Conservation (phyloP, 768 basidiomycete species). For the Suillus discolor region DNA sequence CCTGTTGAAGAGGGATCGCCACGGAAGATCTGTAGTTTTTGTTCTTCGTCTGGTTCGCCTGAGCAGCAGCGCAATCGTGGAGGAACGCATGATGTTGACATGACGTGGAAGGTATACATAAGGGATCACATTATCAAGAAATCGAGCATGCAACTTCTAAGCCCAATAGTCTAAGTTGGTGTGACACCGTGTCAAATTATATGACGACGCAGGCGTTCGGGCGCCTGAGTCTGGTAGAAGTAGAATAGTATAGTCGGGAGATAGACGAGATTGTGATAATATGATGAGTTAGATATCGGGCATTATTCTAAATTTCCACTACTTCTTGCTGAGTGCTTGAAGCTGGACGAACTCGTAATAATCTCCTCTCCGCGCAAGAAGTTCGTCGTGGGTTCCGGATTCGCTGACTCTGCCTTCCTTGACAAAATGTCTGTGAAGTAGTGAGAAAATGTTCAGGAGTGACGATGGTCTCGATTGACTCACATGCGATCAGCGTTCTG, state of each 20-base stretch:
- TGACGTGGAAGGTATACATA: too few species aligned
- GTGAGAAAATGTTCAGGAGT: not conserved
- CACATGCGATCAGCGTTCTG: constrained; percentile 90
- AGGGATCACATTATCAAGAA: too few species aligned
- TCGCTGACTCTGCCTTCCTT: constrained; percentile 86
- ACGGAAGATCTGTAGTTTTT: too few species aligned
- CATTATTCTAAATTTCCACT: not conserved
- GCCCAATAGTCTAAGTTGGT: not conserved
- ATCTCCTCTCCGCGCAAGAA: constrained; percentile 62
- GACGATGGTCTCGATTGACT: constrained; percentile 23
- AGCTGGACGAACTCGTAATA: constrained; percentile 90
- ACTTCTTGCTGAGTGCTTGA: constrained; percentile 63
- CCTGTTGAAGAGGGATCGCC: constrained; percentile 72
- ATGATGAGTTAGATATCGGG: not conserved
- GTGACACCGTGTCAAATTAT: too few species aligned
- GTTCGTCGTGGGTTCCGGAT: constrained; percentile 85
- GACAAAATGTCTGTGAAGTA: constrained; percentile 71
- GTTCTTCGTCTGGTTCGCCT: too few species aligned
- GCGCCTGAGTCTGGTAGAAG: not conserved
- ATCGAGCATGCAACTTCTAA: not conserved
- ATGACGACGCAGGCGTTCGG: not conserved
- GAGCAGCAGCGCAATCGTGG: too few species aligned
- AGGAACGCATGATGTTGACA: too few species aligned
- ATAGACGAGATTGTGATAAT: not conserved
- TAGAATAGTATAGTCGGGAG: not conserved